Evolutionary conservation across 306 rosid genomes (phyloP), one percentile per base, ranked within the genome.

Genomic region (Casuarina cunninghamiana): DNA sequence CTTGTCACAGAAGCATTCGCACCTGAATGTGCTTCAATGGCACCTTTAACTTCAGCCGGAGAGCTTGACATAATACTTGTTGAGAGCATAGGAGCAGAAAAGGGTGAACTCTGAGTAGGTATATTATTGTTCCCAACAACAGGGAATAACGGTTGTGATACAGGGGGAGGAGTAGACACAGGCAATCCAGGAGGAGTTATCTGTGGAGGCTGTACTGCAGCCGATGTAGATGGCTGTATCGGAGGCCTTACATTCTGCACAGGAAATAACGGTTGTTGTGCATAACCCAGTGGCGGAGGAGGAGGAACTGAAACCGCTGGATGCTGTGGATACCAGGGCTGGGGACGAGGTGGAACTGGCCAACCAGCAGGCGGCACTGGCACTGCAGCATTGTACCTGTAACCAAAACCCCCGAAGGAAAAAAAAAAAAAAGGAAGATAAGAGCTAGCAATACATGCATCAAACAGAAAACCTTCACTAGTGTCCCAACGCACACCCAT

Each of bases 111-210:
- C 81, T 86, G 98, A 35, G 85, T n/a, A 12, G 92, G 70, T 6
- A 85, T 70, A 74, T 78, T 86, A 82, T 84, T 92, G 81, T 79
- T 89, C 71, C 90, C 92, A 88, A 90, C 92, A 85, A 95, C 96
- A 35, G 99, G 99, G 83, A 96, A 96, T 82, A 96, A 81, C n/a
- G 99, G 99, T 76, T 96, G 98, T 49, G 99, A 96, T 76, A 90
- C 96, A 63, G 94, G 86, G 78, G 79, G 80, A 53, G 91, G 81
- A 51, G 90, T 66, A n/a, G 97, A 83, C 78, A 96, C 26, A 42
- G 91, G 86, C 84, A 94, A 72, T 26, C 99, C 98, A 62, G 98
- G 99, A 71, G 96, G 96, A 73, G 87, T 74, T 53, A 91, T 80
- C 79, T 88, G 97, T 49, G 86, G 70, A 35, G 91, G 82, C 82